Base-by-base conservation (phyloP, 345 rosid genomes). In the Salix caprea region DNA sequence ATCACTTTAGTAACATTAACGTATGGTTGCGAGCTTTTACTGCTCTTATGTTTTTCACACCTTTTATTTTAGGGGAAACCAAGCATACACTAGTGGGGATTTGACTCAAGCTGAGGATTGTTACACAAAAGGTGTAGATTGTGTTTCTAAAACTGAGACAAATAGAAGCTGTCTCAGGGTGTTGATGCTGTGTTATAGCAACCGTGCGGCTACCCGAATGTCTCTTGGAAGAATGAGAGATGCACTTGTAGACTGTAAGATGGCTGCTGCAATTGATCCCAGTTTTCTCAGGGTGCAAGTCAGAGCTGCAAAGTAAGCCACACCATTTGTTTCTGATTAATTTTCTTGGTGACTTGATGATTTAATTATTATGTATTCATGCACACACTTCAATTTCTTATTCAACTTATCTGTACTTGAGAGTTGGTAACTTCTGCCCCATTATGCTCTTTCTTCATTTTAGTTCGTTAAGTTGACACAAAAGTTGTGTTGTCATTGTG, bases 201-300 rank as follows among this genome's bases (percentile, higher is more conserved):
- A 96, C 86, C 97, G 95, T 74, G 98, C 99, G 64, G 98, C 98
- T 65, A 89, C 95, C 24, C 88, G 81, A 16, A 91, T 94, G 90
- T 91, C 94, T 80, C 86, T 91, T 76, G 97, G 97, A 77, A 91
- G 91, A 87, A 84, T 96, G 91, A 90, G 90, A 82, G 97, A 92
- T 84, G 99, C 99, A 65, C 80, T 94, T 40, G 77, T 72, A 79
- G 99, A 96, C 83, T 96, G 99, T 81, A 80, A 80, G 84, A 85
- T 80, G 89, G 97, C 97, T 78, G 86, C 91, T 74, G 83, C 88
- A 62, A 89, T 96, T 48, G 99, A 94, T 84, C 88, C 96, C 75
- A 85, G 79, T 85, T 94, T 96, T 86, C 88, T 89, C 40, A 90
- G 82, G 84, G 97, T 89, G 79, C 97, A 92, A 86, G 86, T 90